phyloP scores from a whole-genome alignment of 2,329 filamentous ascomycete species.

The Trichoderma polysporum region DNA sequence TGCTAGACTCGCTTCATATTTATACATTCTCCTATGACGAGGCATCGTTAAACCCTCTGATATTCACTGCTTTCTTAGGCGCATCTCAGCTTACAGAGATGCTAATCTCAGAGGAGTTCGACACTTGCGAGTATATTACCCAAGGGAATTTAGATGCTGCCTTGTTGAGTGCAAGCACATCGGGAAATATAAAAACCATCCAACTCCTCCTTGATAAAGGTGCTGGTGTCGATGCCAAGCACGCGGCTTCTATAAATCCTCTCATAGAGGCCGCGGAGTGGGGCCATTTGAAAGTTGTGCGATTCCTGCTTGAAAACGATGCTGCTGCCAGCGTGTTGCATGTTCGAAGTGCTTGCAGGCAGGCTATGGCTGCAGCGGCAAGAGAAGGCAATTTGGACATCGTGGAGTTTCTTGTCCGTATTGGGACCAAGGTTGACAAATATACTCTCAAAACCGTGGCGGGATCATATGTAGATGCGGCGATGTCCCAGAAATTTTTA shows the following conservation, averaged over 20 bases:
- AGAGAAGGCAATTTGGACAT: neutral
- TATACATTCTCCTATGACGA: neutral
- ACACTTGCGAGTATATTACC: neutral
- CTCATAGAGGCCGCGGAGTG: neutral
- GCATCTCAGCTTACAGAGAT: neutral
- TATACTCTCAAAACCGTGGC: neutral
- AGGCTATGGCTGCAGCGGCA: neutral
- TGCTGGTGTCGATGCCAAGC: conserved; percentile 3
- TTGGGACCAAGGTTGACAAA: neutral
- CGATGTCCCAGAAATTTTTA: neutral
- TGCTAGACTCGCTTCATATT: neutral
- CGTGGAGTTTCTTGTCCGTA: neutral
- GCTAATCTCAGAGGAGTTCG: neutral
- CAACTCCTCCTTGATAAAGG: conserved; percentile 1
- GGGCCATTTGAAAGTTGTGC: neutral
- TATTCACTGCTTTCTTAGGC: neutral
- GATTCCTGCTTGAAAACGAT: neutral
- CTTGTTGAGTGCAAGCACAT: neutral
- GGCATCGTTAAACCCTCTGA: neutral
- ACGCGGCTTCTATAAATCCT: neutral
- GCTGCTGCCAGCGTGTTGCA: too few relatives aligned
- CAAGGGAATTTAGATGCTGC: neutral
- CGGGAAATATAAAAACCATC: neutral
- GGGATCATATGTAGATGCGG: neutral
- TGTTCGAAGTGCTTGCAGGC: neutral